Base-by-base conservation (phyloP, 371 early-diverging fungal genomes). In the Saksenaea vasiformis region DNA sequence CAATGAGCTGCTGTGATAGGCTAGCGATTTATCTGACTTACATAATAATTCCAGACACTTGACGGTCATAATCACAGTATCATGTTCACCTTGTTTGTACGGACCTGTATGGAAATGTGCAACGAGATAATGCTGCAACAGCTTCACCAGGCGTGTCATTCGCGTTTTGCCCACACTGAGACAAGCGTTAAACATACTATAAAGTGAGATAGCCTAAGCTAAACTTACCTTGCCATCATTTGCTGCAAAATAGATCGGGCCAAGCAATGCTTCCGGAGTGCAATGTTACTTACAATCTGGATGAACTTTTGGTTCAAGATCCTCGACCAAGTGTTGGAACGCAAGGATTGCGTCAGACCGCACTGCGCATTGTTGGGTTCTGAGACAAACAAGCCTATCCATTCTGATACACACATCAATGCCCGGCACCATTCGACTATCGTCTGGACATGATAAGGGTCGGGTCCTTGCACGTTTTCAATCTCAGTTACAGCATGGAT, bases 21-120 rank as follows among this genome's bases (percentile, higher is more conserved):
- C n/a, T n/a, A n/a, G n/a, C n/a, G n/a, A n/a, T n/a, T n/a, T n/a
- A 5, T 81, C 83, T 19, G 81, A 82, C 56, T 74, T 74, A 74
- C 85, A 89, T 19, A 91, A 70, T 43, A 91, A 69, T 34, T 74
- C 72, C 1, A 93, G 73, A 10, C 72, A 84, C 58, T 88, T 87
- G 26, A 89, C 79, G 3, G 88, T 79, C 58, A 85, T 79, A 9
- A 92, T 77, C 1, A 89, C 77, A 0, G 83, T 79, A 38, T 90
- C 90, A 53, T 85, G 83, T 14, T 81, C 76, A 3, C 83, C 83
- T 34, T 68, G 79, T 19, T 75, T 77, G 55, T 77, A 77, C 0
- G 84, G 76, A 0, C 80, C 77, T 1, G 79, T 70, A 54, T 79
- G 81, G 56, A 79, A 87, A 67, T 89, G 88, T 54, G 82, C 76